A percentile compares a stretch with the other conserved stretches of the same genome.
Conservation (phyloP, 2,329 filamentous ascomycete genomes). For the Phialemoniopsis sp. region DNA sequence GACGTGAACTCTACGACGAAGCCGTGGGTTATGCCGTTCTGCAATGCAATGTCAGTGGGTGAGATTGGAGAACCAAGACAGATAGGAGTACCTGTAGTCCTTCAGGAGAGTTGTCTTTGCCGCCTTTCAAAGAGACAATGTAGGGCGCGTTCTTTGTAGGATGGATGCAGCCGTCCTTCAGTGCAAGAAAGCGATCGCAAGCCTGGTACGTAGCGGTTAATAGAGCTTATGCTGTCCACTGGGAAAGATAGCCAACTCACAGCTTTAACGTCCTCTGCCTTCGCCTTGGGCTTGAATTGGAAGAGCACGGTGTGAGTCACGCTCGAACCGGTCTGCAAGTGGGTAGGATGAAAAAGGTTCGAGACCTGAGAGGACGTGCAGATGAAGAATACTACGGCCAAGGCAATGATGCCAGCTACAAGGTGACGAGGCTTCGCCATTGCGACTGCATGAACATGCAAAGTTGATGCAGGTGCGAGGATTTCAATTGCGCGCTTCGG, state of each 20-base stretch:
- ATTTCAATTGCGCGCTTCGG: too few relatives aligned
- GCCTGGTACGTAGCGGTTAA: slow-evolving; percentile 18
- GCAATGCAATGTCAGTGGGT: not conserved
- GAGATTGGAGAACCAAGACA: not conserved
- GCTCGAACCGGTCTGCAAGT: slow-evolving; percentile 8
- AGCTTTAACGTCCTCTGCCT: slow-evolving; percentile 18
- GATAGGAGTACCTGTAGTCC: slow-evolving; percentile 45
- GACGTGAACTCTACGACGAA: slow-evolving; percentile 64
- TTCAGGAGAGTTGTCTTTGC: slow-evolving; percentile 57
- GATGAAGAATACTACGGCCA: too few relatives aligned
- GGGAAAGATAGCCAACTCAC: too few relatives aligned
- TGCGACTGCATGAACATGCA: too few relatives aligned
- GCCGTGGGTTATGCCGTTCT: slow-evolving; percentile 60
- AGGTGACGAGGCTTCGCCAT: too few relatives aligned
- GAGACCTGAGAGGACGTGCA: too few relatives aligned
- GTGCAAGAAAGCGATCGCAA: slow-evolving; percentile 30
- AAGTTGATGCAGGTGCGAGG: too few relatives aligned
- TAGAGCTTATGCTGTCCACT: too few relatives aligned
- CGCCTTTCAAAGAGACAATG: slow-evolving; percentile 52
- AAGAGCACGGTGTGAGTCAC: slow-evolving; percentile 21
- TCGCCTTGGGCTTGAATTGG: slow-evolving; percentile 17
- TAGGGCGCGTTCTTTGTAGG: slow-evolving; percentile 54
- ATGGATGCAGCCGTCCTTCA: slow-evolving; percentile 56
- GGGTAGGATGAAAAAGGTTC: too few relatives aligned
- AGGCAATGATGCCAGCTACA: too few relatives aligned